Conservation (phyloP, 805 yeast genomes). For the Brettanomyces nanus region DNA sequence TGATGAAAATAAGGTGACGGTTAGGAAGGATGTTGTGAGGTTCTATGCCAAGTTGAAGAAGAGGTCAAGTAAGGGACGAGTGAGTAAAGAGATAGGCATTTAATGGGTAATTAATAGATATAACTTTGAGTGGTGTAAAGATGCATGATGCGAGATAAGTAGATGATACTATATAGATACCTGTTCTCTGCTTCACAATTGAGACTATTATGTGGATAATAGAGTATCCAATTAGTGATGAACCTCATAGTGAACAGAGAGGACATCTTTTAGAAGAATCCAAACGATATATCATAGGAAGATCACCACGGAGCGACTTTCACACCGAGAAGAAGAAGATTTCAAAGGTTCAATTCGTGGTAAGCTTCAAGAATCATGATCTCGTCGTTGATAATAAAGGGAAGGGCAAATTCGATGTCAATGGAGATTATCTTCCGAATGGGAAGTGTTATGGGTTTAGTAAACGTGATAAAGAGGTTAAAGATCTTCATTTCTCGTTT, state of each 20-base stretch:
- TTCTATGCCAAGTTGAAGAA: constrained; percentile 40
- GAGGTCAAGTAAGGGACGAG: neutral
- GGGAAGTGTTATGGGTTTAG: constrained; percentile 1
- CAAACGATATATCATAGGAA: neutral
- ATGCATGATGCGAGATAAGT: too few species aligned
- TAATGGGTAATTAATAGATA: neutral
- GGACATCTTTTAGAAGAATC: constrained; percentile 2
- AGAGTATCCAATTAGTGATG: constrained; percentile 2
- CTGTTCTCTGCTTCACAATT: too few species aligned
- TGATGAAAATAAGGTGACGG: constrained; percentile 45
- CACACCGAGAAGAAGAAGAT: constrained; percentile 2
- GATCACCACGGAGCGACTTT: neutral
- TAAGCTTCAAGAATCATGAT: neutral
- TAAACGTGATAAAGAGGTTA: neutral
- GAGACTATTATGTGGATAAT: constrained; percentile 10
- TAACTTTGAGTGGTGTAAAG: too few species aligned
- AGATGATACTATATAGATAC: too few species aligned
- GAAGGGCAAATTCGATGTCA: constrained; percentile 4
- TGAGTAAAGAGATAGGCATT: neutral
- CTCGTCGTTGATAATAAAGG: constrained; percentile 2
- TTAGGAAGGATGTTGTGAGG: constrained; percentile 49
- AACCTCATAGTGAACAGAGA: neutral
- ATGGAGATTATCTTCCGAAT: constrained; percentile 2
- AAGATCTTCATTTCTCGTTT: constrained; percentile 1
- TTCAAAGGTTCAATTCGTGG: constrained; percentile 3